Conservation (phyloP, 768 basidiomycete species). For the Mycena maculata region DNA sequence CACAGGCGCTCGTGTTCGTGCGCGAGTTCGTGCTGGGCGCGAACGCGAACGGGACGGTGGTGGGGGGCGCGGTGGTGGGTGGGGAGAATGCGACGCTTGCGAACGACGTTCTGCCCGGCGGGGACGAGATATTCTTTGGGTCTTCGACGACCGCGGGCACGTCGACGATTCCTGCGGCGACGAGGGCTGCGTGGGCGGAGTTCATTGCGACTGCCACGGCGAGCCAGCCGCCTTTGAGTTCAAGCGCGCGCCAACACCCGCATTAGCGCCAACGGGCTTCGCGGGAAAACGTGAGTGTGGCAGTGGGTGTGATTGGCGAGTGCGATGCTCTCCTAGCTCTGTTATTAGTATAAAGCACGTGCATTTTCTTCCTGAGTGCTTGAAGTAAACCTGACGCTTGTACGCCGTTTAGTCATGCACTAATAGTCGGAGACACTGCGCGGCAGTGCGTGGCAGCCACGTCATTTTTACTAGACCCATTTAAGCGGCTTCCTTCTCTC, state of each 20-base stretch:
- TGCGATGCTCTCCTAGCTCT: constrained; percentile 7
- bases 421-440: too few relatives aligned
- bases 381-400: too few relatives aligned
- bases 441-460: too few relatives aligned
- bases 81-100: constrained; percentile 54
- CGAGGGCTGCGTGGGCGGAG: constrained; percentile 51
- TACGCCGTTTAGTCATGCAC: too few relatives aligned
- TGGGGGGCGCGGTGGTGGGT: constrained; percentile 23
- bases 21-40: constrained; percentile 62
- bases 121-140: constrained; percentile 56
- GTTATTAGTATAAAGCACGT: background rate
- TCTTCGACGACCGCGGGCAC: constrained; percentile 52
- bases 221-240: constrained; percentile 3
- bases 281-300: background rate
- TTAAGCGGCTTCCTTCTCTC: too few relatives aligned
- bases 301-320: constrained; percentile 10
- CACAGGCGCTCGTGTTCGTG: constrained; percentile 54
- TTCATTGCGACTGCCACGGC: constrained; percentile 45
- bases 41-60: constrained; percentile 59
- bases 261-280: background rate
- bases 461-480: too few relatives aligned
- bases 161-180: constrained; percentile 51
- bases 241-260: constrained; percentile 2
- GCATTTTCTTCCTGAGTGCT: too few relatives aligned
- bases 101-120: constrained; percentile 49